These are phyloP conservation scores for Paramecium primaurelia DNA, from an alignment of 73 alveolate genomes.

Conservation along the genomic window DNA sequence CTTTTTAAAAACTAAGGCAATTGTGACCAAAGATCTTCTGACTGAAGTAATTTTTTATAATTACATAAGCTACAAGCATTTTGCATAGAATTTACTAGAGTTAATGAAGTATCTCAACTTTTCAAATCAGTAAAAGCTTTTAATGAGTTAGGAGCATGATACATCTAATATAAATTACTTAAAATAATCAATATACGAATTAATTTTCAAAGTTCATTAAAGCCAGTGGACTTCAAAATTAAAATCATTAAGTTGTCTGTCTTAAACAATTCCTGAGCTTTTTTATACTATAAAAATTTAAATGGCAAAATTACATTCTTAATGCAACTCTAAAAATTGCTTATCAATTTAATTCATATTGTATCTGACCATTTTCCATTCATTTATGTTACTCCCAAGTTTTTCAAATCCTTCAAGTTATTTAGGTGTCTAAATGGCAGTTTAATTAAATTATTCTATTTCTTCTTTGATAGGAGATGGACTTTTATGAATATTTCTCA, in stretches of 20 bases:
- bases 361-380: not conserved
- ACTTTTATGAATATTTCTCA: not conserved
- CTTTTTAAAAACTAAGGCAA: not conserved
- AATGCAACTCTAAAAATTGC: not conserved
- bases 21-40: not conserved
- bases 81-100: conserved; percentile 7
- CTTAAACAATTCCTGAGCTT: not conserved
- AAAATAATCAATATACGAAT: not conserved
- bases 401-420: not conserved
- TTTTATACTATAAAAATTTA: not conserved
- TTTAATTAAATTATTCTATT: not conserved
- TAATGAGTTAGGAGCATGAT: not conserved
- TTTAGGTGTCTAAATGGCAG: not conserved
- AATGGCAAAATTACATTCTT: not conserved
- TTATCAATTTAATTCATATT: not conserved
- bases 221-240: not conserved
- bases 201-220: not conserved
- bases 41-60: not conserved
- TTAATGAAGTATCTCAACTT: conserved; percentile 7
- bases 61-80: not conserved
- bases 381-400: not conserved
- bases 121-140: not conserved
- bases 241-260: not conserved
- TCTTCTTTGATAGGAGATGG: not conserved
- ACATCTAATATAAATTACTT: not conserved